These are phyloP conservation scores for Suhomyces tanzawaensis DNA, from an alignment of 805 yeast genomes.

Conservation along the genomic window DNA sequence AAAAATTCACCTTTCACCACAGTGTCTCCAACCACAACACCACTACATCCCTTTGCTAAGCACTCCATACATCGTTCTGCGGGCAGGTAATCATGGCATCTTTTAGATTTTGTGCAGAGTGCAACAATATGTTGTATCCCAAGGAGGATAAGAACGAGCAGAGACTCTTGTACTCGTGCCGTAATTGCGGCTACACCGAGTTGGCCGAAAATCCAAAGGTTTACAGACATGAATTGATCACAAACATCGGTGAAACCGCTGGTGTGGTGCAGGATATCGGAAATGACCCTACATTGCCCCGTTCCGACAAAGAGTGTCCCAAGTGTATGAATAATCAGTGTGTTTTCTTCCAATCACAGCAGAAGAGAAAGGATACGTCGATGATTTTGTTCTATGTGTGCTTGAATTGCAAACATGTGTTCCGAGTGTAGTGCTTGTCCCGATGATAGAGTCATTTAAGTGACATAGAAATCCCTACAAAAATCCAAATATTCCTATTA, in stretches of 20 bases:
- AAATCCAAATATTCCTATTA: too few relatives aligned
- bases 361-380: slow-evolving; percentile 89
- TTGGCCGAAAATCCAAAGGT: slow-evolving; percentile 85
- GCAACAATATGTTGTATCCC: slow-evolving; percentile 98
- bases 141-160: slow-evolving; percentile 84
- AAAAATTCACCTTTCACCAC: background rate
- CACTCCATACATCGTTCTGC: background rate
- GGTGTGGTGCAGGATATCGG: slow-evolving; percentile 97
- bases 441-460: too few relatives aligned
- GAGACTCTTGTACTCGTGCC: slow-evolving; percentile 81
- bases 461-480: too few relatives aligned
- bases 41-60: too few relatives aligned
- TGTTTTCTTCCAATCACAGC: slow-evolving; percentile 96
- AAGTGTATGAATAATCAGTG: slow-evolving; percentile 83
- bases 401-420: slow-evolving; percentile 77
- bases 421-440: slow-evolving; percentile 29
- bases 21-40: too few relatives aligned
- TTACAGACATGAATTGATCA: slow-evolving; percentile 86
- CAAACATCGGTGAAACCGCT: slow-evolving; percentile 92
- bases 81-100: slow-evolving; percentile 61
- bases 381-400: slow-evolving; percentile 96
- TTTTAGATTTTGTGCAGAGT: slow-evolving; percentile 92
- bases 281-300: slow-evolving; percentile 94
- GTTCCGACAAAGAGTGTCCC: slow-evolving; percentile 93
- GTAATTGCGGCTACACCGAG: slow-evolving; percentile 93